phyloP scores from a whole-genome alignment of 2,329 filamentous ascomycete genomes.

The Ceratocystis albifundus region DNA sequence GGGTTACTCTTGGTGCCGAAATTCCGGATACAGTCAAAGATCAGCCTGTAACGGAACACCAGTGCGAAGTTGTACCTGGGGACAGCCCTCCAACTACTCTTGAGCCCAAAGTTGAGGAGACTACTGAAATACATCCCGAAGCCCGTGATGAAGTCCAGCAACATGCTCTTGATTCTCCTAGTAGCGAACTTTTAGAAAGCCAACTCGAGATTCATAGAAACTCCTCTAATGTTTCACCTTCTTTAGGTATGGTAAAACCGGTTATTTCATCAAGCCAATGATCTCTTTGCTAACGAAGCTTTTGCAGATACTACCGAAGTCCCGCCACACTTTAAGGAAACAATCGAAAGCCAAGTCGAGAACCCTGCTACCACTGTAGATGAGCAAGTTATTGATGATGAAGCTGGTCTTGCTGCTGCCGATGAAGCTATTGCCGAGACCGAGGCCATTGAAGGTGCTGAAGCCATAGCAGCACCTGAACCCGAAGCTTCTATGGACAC shows the following conservation, averaged over 20 bases:
- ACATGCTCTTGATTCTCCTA: neutral
- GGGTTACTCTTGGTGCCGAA: neutral
- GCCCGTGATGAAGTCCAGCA: neutral
- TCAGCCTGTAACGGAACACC: neutral
- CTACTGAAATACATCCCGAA: neutral
- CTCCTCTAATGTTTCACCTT: neutral
- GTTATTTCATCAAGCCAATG: neutral
- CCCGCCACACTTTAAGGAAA: neutral
- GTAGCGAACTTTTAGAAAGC: neutral
- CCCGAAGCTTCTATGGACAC: neutral
- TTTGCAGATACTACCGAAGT: neutral
- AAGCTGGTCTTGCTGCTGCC: neutral
- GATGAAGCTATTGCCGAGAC: neutral
- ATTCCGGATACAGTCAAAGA: neutral
- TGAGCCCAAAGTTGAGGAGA: neutral
- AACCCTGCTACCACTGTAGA: neutral
- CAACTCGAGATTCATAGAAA: neutral
- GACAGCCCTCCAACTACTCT: neutral
- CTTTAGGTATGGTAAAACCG: neutral
- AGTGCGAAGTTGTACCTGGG: neutral
- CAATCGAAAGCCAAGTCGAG: neutral
- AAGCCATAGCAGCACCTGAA: neutral
- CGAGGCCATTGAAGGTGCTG: neutral
- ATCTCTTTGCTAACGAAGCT: neutral
- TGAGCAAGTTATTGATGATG: neutral